These are phyloP conservation scores for Papiliotrema terrestris DNA, from an alignment of 1,284 basidiomycete species.

Conservation along the genomic window DNA sequence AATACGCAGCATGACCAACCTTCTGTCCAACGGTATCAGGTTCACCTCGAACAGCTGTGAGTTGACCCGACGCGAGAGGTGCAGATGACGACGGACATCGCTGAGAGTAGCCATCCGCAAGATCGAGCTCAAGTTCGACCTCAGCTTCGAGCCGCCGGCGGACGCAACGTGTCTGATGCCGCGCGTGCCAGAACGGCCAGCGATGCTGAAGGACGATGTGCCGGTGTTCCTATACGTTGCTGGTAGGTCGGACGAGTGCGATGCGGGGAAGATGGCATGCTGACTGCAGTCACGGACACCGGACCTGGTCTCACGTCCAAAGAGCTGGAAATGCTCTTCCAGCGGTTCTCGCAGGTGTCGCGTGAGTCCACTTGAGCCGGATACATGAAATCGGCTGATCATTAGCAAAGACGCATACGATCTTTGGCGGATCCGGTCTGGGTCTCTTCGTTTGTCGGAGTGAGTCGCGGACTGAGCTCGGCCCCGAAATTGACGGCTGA, in stretches of 20 bases:
- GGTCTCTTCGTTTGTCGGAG: slow-evolving; percentile 39
- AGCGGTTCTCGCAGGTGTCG: slow-evolving; percentile 38
- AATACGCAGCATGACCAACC: slow-evolving; percentile 33
- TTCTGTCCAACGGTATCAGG: slow-evolving; percentile 43
- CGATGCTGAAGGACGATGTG: slow-evolving; percentile 19
- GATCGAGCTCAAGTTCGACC: slow-evolving; percentile 37
- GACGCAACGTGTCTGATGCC: slow-evolving; percentile 32
- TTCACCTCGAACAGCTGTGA: slow-evolving; percentile 36
- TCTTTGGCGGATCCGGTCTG: slow-evolving; percentile 41
- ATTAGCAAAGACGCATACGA: slow-evolving; percentile 30
- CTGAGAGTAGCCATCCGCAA: slow-evolving; percentile 17
- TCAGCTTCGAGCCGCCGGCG: slow-evolving; percentile 31
- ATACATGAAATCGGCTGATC: slow-evolving; percentile 1
- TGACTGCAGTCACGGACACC: slow-evolving; percentile 28
- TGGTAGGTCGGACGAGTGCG: slow-evolving; percentile 3
- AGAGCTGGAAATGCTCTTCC: slow-evolving; percentile 35
- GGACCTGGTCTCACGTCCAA: slow-evolving; percentile 37
- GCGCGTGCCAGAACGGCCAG: slow-evolving; percentile 12
- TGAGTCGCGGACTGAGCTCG: slow-evolving; percentile 3
- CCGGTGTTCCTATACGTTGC: slow-evolving; percentile 31
- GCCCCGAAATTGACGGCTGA: neutral
- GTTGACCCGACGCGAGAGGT: neutral
- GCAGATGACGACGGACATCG: slow-evolving; percentile 3
- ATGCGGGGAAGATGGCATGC: neutral
- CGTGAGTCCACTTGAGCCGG: slow-evolving; percentile 10